A percentile compares a stretch with the other conserved stretches of the same genome.
phyloP scores from a whole-genome alignment of 1,284 basidiomycete species.

The Ceratobasidium sp. region DNA sequence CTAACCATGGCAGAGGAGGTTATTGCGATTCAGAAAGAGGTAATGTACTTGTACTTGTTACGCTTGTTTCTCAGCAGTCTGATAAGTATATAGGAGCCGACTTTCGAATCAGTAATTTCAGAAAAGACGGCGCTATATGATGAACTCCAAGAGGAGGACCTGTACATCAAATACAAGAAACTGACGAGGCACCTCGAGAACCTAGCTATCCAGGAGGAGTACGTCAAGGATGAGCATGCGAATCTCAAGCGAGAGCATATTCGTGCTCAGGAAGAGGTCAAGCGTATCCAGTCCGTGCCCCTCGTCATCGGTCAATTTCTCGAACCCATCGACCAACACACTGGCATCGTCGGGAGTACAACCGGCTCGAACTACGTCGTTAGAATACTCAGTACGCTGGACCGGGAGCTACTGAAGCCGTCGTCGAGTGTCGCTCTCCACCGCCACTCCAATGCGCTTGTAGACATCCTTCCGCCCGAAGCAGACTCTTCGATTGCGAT shows the following conservation, averaged over 20 bases:
- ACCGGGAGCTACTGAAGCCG: constrained; percentile 96
- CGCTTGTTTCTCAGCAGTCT: background rate
- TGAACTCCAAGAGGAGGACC: constrained; percentile 89
- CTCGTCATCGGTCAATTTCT: constrained; percentile 99
- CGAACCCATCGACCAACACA: constrained; percentile 98
- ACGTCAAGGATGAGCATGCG: constrained; percentile 99
- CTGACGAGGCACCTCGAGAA: constrained; percentile 92
- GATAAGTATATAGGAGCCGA: constrained; percentile 74
- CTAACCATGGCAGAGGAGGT: constrained; percentile 62
- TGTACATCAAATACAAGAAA: constrained; percentile 96
- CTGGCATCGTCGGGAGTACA: constrained; percentile 97
- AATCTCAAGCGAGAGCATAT: constrained; percentile 98
- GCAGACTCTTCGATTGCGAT: constrained; percentile 97
- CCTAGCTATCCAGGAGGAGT: constrained; percentile 94
- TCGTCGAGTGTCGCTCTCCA: constrained; percentile 97
- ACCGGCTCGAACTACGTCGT: constrained; percentile 99
- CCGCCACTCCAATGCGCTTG: constrained; percentile 97
- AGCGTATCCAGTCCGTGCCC: constrained; percentile 98
- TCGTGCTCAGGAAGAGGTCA: constrained; percentile 99
- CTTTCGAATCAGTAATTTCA: constrained; percentile 85
- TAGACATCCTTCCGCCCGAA: constrained; percentile 98
- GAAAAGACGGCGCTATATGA: constrained; percentile 89
- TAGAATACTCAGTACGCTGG: constrained; percentile 95
- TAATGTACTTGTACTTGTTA: constrained; percentile 52
- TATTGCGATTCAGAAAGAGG: constrained; percentile 87